Evolutionary conservation across 306 rosid species (phyloP).

Genomic region (Glycine soja): DNA sequence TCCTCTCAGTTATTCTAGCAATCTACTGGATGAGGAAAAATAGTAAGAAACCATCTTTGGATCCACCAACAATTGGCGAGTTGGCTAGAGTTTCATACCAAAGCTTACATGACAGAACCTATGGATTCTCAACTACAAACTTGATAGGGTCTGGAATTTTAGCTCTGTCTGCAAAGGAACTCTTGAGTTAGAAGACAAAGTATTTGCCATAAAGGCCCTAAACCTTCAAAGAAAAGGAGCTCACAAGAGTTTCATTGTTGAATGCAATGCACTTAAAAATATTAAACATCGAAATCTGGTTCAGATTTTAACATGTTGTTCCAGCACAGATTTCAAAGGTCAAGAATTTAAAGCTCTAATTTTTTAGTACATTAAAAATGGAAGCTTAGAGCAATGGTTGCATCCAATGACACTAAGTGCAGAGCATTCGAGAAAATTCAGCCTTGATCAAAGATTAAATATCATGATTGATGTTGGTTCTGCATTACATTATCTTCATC

Average conservation of each 20-base stretch:
- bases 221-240: neutral
- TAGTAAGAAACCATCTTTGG: neutral
- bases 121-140: neutral
- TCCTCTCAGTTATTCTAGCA: neutral
- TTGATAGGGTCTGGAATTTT: neutral
- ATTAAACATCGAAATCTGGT: neutral
- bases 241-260: neutral
- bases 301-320: neutral
- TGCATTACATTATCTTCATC: neutral
- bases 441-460: neutral
- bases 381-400: neutral
- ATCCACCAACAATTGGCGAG: neutral
- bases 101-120: neutral
- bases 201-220: neutral
- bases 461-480: neutral
- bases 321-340: neutral
- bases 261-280: neutral
- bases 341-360: neutral
- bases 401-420: neutral
- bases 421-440: neutral
- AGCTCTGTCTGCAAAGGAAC: neutral
- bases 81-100: neutral
- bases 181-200: neutral
- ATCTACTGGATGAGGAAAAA: neutral
- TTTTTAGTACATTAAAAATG: neutral